These are phyloP conservation scores for Eutrema japonicum DNA, from an alignment of 345 rosid species.

Conservation along the genomic window DNA sequence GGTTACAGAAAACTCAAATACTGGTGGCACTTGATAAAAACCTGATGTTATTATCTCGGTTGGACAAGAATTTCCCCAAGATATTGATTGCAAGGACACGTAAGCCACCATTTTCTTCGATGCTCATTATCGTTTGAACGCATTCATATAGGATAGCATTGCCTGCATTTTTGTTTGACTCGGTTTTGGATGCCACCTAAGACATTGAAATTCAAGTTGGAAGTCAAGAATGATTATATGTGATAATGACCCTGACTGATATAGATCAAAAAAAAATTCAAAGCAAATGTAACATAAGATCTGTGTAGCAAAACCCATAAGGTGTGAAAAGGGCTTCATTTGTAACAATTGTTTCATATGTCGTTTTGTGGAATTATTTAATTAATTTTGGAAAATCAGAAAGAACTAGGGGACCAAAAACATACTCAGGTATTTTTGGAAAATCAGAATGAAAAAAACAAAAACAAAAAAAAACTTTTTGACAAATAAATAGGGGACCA, in stretches of 20 bases:
- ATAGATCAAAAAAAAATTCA: slow-evolving; percentile 12
- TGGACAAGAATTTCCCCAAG: slow-evolving; percentile 93
- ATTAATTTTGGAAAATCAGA: slow-evolving; percentile 1
- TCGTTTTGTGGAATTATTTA: slow-evolving; percentile 5
- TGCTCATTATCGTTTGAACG: slow-evolving; percentile 95
- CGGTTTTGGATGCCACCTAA: slow-evolving; percentile 98
- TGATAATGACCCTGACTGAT: slow-evolving; percentile 12
- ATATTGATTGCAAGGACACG: slow-evolving; percentile 98
- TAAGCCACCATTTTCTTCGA: slow-evolving; percentile 93
- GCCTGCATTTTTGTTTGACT: slow-evolving; percentile 96
- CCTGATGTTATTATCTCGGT: slow-evolving; percentile 98
- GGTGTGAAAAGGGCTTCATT: slow-evolving; percentile 23
- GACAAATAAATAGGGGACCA: neutral
- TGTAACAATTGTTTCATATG: neutral
- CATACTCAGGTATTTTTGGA: too few species aligned
- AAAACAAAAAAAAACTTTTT: neutral
- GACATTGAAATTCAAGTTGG: slow-evolving; percentile 28
- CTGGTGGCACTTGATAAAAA: slow-evolving; percentile 29
- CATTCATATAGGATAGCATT: slow-evolving; percentile 97
- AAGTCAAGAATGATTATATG: slow-evolving; percentile 27
- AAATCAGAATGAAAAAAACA: neutral
- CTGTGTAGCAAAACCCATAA: slow-evolving; percentile 2
- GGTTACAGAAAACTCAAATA: slow-evolving; percentile 12
- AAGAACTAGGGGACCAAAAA: too few species aligned
- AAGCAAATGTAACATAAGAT: slow-evolving; percentile 14